Conservation (phyloP, 805 yeast genomes). For the Candida ponderosae region DNA sequence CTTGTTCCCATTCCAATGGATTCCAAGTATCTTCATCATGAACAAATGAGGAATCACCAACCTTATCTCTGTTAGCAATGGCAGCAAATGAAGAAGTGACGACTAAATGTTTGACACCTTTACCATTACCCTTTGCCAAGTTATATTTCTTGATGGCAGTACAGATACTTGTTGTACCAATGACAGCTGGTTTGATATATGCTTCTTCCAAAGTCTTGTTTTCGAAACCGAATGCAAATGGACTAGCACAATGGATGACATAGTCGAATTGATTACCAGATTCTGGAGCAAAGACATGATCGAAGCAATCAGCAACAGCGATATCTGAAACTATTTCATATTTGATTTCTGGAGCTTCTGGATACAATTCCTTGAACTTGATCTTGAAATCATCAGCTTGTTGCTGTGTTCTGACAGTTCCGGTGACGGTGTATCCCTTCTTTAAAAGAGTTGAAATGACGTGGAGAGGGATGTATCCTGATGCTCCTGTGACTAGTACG, state of each 20-base stretch:
- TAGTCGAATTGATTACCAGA: conserved; percentile 36
- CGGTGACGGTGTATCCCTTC: conserved; percentile 36
- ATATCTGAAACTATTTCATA: conserved; percentile 38
- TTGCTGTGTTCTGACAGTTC: conserved; percentile 28
- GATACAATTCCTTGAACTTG: conserved; percentile 8
- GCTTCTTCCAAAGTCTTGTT: conserved; percentile 33
- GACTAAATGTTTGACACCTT: conserved; percentile 38
- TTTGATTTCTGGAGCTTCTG: conserved; percentile 16
- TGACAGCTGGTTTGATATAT: conserved; percentile 41
- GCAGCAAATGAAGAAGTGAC: conserved; percentile 48
- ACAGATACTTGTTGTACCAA: conserved; percentile 41
- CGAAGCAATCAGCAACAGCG: conserved; percentile 30
- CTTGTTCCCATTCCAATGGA: conserved; percentile 39
- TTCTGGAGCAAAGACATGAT: conserved; percentile 30
- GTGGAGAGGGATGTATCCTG: conserved; percentile 45
- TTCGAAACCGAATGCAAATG: conserved; percentile 33
- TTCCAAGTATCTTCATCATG: conserved; percentile 45
- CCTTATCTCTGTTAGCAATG: conserved; percentile 27
- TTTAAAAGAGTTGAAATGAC: conserved; percentile 30
- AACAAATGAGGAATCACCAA: conserved; percentile 25
- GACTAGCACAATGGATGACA: conserved; percentile 50
- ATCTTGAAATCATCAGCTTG: conserved; percentile 11
- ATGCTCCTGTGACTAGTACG: conserved; percentile 43
- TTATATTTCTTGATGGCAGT: conserved; percentile 35
- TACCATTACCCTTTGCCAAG: too few species aligned